Evolutionary conservation across 441 rosid species (phyloP), one percentile per base, ranked within the genome.

Genomic region (Macaranga tanarius): DNA sequence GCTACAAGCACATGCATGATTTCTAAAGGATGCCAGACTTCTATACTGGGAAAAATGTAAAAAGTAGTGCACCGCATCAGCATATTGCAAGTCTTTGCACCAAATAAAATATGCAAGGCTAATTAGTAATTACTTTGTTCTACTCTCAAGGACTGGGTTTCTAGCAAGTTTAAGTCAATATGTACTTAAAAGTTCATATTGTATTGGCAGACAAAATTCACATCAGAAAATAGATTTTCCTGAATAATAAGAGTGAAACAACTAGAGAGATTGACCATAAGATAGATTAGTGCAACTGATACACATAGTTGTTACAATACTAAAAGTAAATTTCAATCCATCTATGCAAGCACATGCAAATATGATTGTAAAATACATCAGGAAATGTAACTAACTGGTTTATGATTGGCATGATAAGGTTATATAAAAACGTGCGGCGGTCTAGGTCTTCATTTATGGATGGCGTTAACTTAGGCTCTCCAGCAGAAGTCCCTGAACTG

Each of bases 401-500:
- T 83, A 88, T 75, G 62, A 93, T 93, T 63, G 98, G 97, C 87
- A 76, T 86, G 62, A 90, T 87, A 79, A 93, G 98, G 79, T 86
- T 89, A 79, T 93, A 93, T 58, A 93, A 77, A 73, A 91, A 93
- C 64, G 98, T 91, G 31, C 97, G 90, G 48, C 98, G 94, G 73
- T 91, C 93, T 77, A 90, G 90, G 77, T 91, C 97, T 79, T 89
- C 98, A 45, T 84, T 83, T 73, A 91, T 89, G 0, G 98, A 87
- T 40, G 98, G 98, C 87, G 84, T 87, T 79, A 93, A 75, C 84
- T 90, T 93, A 10, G 97, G 97, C 81, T 93, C 90, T 70, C 98
- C 96, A 52, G 83, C 97, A 71, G 97, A 91, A 70, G 97, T 93
- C 80, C 98, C 98, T 31, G 98, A 93, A 83, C 98, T 91, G 86